Percentiles rank a stretch among this genome's conserved stretches.
Evolutionary conservation across 176 grass and related monocot genomes (phyloP).

Genomic region (Echinochloa phyllopogon): DNA sequence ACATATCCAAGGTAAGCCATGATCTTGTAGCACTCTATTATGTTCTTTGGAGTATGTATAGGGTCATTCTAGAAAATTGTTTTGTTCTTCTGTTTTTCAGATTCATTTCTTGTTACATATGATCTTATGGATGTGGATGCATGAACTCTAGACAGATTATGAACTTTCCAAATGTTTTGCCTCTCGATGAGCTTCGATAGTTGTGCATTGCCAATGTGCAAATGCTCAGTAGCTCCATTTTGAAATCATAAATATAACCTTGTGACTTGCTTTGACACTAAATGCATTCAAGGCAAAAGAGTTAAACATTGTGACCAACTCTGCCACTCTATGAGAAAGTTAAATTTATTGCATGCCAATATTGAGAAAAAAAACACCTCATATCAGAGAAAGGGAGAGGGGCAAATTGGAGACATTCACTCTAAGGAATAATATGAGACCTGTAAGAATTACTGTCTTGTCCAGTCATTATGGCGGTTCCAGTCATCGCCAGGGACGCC

Average conservation of each 20-base stretch:
- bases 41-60: neutral
- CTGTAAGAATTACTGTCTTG: neutral
- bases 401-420: neutral
- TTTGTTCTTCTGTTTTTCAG: slow-evolving; percentile 14
- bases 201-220: neutral
- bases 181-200: neutral
- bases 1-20: slow-evolving; percentile 83
- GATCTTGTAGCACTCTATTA: neutral
- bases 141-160: neutral
- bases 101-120: neutral
- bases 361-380: neutral
- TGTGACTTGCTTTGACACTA: neutral
- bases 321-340: neutral
- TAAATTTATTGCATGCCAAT: neutral
- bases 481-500: neutral
- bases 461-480: neutral
- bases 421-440: neutral
- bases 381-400: neutral
- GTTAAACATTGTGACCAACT: neutral
- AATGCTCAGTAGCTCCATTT: slow-evolving; percentile 3
- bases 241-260: slow-evolving; percentile 3
- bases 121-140: slow-evolving; percentile 8
- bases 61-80: slow-evolving; percentile 11
- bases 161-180: neutral
- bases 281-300: neutral